These are phyloP conservation scores for Aurinia saxatilis DNA, from an alignment of 345 rosid genomes.

Conservation along the genomic window DNA sequence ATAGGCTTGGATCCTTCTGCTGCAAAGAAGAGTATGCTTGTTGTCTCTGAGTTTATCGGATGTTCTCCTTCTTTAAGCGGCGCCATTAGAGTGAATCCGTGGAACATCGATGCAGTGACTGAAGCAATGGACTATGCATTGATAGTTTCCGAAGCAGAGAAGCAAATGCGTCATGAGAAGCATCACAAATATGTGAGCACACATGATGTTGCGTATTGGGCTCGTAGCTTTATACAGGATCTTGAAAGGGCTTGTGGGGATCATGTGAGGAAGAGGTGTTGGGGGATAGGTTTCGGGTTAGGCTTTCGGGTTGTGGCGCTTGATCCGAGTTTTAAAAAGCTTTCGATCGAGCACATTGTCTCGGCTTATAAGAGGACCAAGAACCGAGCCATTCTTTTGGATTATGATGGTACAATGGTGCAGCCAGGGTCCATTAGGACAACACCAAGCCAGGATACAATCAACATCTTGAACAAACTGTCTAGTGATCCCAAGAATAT, in stretches of 20 bases:
- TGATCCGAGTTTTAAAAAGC: conserved; percentile 88
- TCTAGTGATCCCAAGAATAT: conserved; percentile 71
- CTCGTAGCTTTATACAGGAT: conserved; percentile 88
- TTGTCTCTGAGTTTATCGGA: conserved; percentile 86
- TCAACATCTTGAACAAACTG: conserved; percentile 54
- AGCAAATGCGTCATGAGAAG: conserved; percentile 87
- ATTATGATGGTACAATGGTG: conserved; percentile 81
- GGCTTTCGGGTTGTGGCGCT: conserved; percentile 82
- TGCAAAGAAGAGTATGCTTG: conserved; percentile 81
- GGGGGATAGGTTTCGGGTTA: conserved; percentile 95
- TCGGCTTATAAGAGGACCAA: conserved; percentile 84
- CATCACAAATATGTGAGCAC: conserved; percentile 86
- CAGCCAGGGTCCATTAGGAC: conserved; percentile 48
- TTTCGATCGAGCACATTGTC: conserved; percentile 78
- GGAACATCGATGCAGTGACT: conserved; percentile 86
- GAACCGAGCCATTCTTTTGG: conserved; percentile 77
- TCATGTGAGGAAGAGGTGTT: conserved; percentile 74
- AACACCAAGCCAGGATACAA: conserved; percentile 47
- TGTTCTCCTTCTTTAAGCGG: conserved; percentile 93
- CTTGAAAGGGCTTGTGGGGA: conserved; percentile 85
- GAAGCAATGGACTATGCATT: conserved; percentile 86
- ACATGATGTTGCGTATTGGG: conserved; percentile 96
- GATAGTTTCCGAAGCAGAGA: conserved; percentile 59
- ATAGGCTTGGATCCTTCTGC: conserved; percentile 40
- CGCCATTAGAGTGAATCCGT: conserved; percentile 87